Evolutionary conservation across 139 green algal genomes (phyloP).

Genomic region (Chlorokybus atmophyticus): DNA sequence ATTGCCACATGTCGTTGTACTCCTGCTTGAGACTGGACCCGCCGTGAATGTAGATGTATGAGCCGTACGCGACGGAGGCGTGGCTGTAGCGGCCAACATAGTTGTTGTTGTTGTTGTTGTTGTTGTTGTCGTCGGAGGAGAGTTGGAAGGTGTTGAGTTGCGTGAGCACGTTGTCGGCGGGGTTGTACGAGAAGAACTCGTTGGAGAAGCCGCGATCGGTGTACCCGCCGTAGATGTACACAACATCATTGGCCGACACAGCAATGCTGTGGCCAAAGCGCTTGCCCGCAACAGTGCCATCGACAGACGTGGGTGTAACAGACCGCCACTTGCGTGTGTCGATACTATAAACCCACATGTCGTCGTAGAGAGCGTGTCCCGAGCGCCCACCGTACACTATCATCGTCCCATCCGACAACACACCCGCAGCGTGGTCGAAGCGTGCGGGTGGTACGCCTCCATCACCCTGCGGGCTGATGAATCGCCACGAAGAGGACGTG

Average conservation of each 20-base stretch:
- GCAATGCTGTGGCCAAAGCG: slow-evolving; percentile 9
- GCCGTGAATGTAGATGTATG: slow-evolving; percentile 4
- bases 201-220: slow-evolving; percentile 10
- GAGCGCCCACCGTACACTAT: slow-evolving; percentile 10
- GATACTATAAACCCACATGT: slow-evolving; percentile 19
- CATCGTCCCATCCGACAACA: slow-evolving; percentile 6
- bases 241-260: not conserved
- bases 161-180: not conserved
- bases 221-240: slow-evolving; percentile 22
- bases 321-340: not conserved
- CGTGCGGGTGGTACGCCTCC: not conserved
- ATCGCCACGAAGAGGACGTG: not conserved
- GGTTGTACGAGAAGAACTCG: slow-evolving; percentile 8
- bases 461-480: not conserved
- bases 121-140: not conserved
- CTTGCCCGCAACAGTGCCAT: not conserved
- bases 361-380: not conserved
- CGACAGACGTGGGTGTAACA: not conserved
- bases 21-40: slow-evolving; percentile 4
- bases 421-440: slow-evolving; percentile 15
- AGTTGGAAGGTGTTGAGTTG: not conserved
- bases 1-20: slow-evolving; percentile 3
- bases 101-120: not conserved
- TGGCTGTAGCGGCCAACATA: slow-evolving; percentile 4
- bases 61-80: not conserved